Conservation (phyloP, 2,329 filamentous ascomycete genomes). For the Aureobasidium pullulans region DNA sequence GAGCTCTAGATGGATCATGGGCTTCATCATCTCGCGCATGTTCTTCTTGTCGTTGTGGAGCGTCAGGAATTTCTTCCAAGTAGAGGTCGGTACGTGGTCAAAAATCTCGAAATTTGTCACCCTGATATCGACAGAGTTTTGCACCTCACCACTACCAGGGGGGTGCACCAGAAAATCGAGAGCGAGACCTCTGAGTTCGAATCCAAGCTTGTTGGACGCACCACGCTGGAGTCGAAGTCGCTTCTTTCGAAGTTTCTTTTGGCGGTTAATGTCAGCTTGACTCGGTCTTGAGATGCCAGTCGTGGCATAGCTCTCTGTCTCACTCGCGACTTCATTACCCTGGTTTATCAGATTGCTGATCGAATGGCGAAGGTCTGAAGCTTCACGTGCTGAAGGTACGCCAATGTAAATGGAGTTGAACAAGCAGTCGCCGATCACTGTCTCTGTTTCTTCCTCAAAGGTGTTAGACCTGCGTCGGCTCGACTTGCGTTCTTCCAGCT, state of each 20-base stretch:
- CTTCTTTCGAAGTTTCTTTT: slow-evolving; percentile 29
- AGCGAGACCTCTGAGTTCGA: slow-evolving; percentile 79
- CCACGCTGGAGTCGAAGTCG: slow-evolving; percentile 70
- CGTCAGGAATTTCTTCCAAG: slow-evolving; percentile 96
- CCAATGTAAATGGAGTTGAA: slow-evolving; percentile 99
- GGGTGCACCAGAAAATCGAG: slow-evolving; percentile 78
- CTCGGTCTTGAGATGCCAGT: slow-evolving; percentile 55
- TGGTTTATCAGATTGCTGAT: slow-evolving; percentile 79
- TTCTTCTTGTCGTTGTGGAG: slow-evolving; percentile 85
- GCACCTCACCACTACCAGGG: slow-evolving; percentile 66
- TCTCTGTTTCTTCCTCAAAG: slow-evolving; percentile 69
- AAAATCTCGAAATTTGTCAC: slow-evolving; percentile 82
- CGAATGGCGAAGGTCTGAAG: slow-evolving; percentile 68
- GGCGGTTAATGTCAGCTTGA: slow-evolving; percentile 32
- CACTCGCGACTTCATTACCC: slow-evolving; percentile 69
- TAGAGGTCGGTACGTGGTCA: slow-evolving; percentile 89
- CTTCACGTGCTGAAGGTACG: slow-evolving; percentile 73
- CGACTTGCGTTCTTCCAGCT: slow-evolving; percentile 65
- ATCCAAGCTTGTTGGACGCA: slow-evolving; percentile 88
- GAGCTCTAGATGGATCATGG: slow-evolving; percentile 85
- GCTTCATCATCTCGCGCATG: slow-evolving; percentile 67
- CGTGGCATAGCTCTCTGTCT: slow-evolving; percentile 82
- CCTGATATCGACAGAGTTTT: slow-evolving; percentile 79
- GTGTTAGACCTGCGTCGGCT: slow-evolving; percentile 48
- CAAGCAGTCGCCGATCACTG: slow-evolving; percentile 84